Conservation (phyloP, 2,329 filamentous ascomycete genomes). For the Fusarium guadeloupense region DNA sequence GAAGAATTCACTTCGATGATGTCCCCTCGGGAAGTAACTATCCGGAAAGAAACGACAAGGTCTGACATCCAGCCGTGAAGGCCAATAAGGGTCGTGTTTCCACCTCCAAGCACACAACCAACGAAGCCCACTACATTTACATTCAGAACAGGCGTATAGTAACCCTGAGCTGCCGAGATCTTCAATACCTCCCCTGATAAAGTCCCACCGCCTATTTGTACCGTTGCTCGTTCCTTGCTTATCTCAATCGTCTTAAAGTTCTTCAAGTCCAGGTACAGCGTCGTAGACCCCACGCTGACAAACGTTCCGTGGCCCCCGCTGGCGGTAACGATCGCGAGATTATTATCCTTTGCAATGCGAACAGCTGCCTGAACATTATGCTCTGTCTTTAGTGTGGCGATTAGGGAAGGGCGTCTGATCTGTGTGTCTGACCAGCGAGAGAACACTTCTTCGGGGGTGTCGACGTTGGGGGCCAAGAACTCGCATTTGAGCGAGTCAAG, state of each 20-base stretch:
- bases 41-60: conserved; percentile 40
- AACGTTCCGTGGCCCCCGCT: too few relatives aligned
- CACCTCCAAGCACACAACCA: conserved; percentile 43
- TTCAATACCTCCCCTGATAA: conserved; percentile 42
- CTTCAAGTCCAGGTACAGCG: conserved; percentile 48
- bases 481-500: too few relatives aligned
- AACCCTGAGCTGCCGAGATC: conserved; percentile 37
- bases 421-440: too few relatives aligned
- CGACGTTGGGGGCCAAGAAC: too few relatives aligned
- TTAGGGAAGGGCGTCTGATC: too few relatives aligned
- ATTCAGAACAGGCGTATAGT: conserved; percentile 46
- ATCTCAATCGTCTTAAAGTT: conserved; percentile 44
- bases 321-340: too few relatives aligned
- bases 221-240: conserved; percentile 37
- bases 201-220: conserved; percentile 45
- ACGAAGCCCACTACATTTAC: conserved; percentile 44
- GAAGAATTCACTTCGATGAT: conserved; percentile 25
- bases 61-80: conserved; percentile 49
- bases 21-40: conserved; percentile 39
- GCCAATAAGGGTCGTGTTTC: conserved; percentile 41
- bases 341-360: too few relatives aligned
- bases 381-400: too few relatives aligned
- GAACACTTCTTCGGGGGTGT: too few relatives aligned
- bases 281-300: conserved; percentile 42
- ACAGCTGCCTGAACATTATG: too few relatives aligned